A percentile compares a stretch with the other conserved stretches of the same genome.
Evolutionary conservation across 345 rosid genomes (phyloP).

Genomic region (Euphorbia tirucalli): DNA sequence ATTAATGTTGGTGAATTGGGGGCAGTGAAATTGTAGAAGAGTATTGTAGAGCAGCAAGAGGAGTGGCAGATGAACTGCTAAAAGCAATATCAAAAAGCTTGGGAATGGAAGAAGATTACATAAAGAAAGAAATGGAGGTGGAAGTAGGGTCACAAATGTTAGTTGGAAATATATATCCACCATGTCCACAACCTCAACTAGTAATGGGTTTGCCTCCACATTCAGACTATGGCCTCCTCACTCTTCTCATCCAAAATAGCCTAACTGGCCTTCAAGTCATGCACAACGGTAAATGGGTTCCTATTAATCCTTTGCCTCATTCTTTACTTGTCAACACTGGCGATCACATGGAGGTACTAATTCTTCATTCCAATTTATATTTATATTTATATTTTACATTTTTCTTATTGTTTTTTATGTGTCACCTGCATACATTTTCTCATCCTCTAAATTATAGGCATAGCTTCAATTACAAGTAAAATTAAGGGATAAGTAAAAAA

Average conservation of each 20-base stretch:
- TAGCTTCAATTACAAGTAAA: too few relatives aligned
- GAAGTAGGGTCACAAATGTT: conserved; percentile 24
- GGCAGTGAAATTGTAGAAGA: conserved; percentile 24
- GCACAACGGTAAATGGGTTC: conserved; percentile 34
- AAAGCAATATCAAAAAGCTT: conserved; percentile 33
- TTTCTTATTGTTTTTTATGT: too few relatives aligned
- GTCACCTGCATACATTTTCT: too few relatives aligned
- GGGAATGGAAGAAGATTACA: conserved; percentile 29
- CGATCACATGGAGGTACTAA: conserved; percentile 49
- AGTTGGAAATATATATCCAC: conserved; percentile 35
- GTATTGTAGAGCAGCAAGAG: conserved; percentile 27
- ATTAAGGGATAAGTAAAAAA: too few relatives aligned
- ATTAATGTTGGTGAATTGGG: too few relatives aligned
- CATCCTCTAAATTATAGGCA: too few relatives aligned
- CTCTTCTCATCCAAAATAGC: conserved; percentile 33
- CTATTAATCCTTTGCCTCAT: conserved; percentile 22
- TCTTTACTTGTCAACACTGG: conserved; percentile 36
- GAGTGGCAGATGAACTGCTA: conserved; percentile 30
- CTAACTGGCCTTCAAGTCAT: conserved; percentile 25
- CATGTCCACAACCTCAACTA: conserved; percentile 41
- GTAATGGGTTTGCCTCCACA: conserved; percentile 44
- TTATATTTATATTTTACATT: too few relatives aligned
- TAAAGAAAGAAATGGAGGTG: conserved; percentile 21
- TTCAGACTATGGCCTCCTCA: conserved; percentile 38
- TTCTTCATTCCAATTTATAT: too few relatives aligned